A percentile compares a stretch with the other conserved stretches of the same genome.
Evolutionary conservation across 2,329 filamentous ascomycete genomes (phyloP).

Genomic region (Epichloe gansuensis): DNA sequence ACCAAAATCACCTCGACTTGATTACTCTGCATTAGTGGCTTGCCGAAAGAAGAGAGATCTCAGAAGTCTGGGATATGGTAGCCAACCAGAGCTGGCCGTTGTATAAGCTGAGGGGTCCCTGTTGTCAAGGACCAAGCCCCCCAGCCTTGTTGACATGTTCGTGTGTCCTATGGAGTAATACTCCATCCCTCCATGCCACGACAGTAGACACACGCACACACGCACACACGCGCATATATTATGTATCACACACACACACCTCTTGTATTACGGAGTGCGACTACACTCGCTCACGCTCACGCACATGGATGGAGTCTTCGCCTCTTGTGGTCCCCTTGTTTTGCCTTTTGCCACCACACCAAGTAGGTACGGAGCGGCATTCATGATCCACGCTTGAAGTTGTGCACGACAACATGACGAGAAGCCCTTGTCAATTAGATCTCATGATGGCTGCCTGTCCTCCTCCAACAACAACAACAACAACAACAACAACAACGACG

Average conservation of each 20-base stretch:
- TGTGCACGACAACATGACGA: neutral
- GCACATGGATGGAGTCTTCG: neutral
- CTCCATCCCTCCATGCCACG: neutral
- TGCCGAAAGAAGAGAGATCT: slow-evolving; percentile 19
- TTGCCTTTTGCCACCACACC: slow-evolving; percentile 8
- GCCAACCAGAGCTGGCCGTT: slow-evolving; percentile 13
- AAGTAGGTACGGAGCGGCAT: neutral
- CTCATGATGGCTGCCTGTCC: neutral
- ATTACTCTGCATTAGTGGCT: slow-evolving; percentile 22
- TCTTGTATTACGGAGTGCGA: too few species aligned
- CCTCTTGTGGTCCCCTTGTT: neutral
- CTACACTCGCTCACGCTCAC: neutral
- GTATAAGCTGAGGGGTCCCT: neutral
- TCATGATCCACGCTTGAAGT: too few species aligned
- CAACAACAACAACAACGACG: neutral
- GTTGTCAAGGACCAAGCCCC: neutral
- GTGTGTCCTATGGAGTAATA: neutral
- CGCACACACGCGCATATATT: neutral
- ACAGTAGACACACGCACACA: neutral
- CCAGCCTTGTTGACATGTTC: neutral
- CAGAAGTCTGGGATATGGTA: slow-evolving; percentile 16
- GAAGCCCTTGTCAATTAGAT: neutral
- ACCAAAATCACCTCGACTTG: neutral
- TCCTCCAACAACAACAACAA: neutral
- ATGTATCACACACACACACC: neutral